Conservation (phyloP, 2,329 filamentous ascomycete genomes). For the Cytospora paraplurivora region DNA sequence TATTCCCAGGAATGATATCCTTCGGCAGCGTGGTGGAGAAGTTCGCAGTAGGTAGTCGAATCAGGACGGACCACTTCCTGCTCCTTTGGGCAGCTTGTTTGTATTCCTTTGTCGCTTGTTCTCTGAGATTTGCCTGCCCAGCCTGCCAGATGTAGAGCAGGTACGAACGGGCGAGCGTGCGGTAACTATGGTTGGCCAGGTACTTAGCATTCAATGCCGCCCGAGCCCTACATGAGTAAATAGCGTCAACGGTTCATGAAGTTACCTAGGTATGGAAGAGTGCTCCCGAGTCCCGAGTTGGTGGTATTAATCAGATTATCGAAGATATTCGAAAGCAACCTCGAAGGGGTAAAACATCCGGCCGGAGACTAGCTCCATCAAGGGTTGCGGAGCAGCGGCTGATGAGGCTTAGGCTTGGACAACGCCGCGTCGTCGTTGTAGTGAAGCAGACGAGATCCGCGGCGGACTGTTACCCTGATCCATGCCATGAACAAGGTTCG, state of each 20-base stretch:
- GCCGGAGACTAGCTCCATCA: constrained; percentile 24
- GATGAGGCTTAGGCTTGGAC: constrained; percentile 1
- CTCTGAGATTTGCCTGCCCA: constrained; percentile 9
- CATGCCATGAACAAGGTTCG: background rate
- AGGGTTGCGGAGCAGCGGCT: constrained; percentile 15
- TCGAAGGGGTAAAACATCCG: constrained; percentile 9
- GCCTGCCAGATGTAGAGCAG: too few species aligned
- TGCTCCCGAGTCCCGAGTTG: background rate
- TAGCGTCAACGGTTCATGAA: background rate
- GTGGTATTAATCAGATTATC: background rate
- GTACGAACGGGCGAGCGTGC: background rate
- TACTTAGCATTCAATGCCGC: constrained; percentile 3
- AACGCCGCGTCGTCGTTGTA: background rate
- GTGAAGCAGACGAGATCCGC: constrained; percentile 15
- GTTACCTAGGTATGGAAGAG: background rate
- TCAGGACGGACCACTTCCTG: constrained; percentile 16
- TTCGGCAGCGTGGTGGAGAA: constrained; percentile 4
- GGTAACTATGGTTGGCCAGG: constrained; percentile 18
- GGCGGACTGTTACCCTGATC: background rate
- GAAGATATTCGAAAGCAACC: constrained; percentile 1
- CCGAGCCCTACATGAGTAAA: background rate
- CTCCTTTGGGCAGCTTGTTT: constrained; percentile 14
- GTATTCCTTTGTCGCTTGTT: background rate
- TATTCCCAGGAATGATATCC: background rate
- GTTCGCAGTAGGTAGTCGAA: constrained; percentile 2